Evolutionary conservation across 768 basidiomycete species (phyloP).

Genomic region (Pisolithus microcarpus): DNA sequence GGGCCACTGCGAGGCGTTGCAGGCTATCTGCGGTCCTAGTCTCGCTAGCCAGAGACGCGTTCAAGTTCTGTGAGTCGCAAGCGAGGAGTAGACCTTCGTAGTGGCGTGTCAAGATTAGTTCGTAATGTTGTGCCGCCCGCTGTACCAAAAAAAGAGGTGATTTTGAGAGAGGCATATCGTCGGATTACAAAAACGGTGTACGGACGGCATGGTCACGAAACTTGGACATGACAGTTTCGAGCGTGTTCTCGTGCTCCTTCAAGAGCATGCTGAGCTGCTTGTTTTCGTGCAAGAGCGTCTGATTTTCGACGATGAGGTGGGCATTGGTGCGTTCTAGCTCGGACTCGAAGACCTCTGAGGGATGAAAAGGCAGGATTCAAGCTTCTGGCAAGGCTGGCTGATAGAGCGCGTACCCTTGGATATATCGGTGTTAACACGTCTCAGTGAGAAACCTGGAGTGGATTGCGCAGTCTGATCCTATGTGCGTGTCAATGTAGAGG

Average conservation of each 20-base stretch:
- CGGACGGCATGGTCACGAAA: slow-evolving; percentile 87
- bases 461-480: slow-evolving; percentile 72
- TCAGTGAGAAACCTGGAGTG: slow-evolving; percentile 67
- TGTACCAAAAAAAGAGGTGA: slow-evolving; percentile 26
- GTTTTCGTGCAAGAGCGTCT: slow-evolving; percentile 87
- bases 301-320: slow-evolving; percentile 89
- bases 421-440: slow-evolving; percentile 84
- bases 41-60: slow-evolving; percentile 50
- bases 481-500: slow-evolving; percentile 6
- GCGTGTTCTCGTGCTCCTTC: slow-evolving; percentile 90
- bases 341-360: slow-evolving; percentile 89
- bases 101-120: slow-evolving; percentile 78
- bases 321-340: slow-evolving; percentile 89
- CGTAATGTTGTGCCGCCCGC: slow-evolving; percentile 90
- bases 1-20: slow-evolving; percentile 59
- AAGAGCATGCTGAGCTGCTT: slow-evolving; percentile 83
- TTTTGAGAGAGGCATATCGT: neutral
- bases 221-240: slow-evolving; percentile 96
- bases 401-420: slow-evolving; percentile 53
- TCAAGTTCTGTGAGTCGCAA: slow-evolving; percentile 50
- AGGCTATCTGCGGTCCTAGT: slow-evolving; percentile 57
- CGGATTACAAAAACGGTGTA: slow-evolving; percentile 8
- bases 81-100: slow-evolving; percentile 77
- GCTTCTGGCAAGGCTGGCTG: slow-evolving; percentile 3
- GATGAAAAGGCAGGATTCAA: slow-evolving; percentile 6